Evolutionary conservation across 1,284 basidiomycete species (phyloP), one percentile per base, ranked within the genome.

Genomic region (Erythrobasidium hasegawianum): DNA sequence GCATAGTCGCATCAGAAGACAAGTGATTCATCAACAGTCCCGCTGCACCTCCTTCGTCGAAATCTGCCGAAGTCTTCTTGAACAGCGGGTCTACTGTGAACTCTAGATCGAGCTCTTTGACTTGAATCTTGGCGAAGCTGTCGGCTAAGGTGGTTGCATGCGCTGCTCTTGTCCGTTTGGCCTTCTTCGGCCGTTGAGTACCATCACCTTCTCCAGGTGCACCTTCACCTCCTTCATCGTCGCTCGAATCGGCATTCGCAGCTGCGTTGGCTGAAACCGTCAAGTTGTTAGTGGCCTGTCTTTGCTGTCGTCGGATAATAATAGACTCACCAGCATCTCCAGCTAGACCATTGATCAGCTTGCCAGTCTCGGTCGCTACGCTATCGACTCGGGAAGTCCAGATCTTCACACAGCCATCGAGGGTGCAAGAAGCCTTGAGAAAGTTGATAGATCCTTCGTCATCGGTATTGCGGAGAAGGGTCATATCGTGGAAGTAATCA

Each of bases 401-500:
- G 68, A 99, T 96, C 80, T 98, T 99, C 77, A 99, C 92, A 78
- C 96, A 99, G 4, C 96, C 96, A 69, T 99, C 96, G 18, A 99
- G 84, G 0, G 95, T 98, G 76, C 88, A 96, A 0, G 91, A 95
- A 10, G 95, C 95, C 75, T 96, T 95, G 78, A 97, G 94, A 76
- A 98, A 98, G 79, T 98, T 97, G 83, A 98, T 97, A 18, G 89
- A 71, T 54, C 67, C 88, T 76, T 95, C 93, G 73, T 93, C 90
- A 59, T 85, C 84, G 66, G 87, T 86, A 77, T 97, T 95, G 52
- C 92, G 85, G 43, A 99, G 81, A n/a, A 98, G 83, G 10, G 91
- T 93, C 87, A 97, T 93, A 78, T 99, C 95, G 75, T 97, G 92
- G 77, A 98, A 99, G 77, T 99, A 99, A 79, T 99, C 96, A 72